Evolutionary conservation across 495 filamentous ascomycete species (phyloP), one percentile per base, ranked within the genome.

Genomic region (Xylaria intraflava): DNA sequence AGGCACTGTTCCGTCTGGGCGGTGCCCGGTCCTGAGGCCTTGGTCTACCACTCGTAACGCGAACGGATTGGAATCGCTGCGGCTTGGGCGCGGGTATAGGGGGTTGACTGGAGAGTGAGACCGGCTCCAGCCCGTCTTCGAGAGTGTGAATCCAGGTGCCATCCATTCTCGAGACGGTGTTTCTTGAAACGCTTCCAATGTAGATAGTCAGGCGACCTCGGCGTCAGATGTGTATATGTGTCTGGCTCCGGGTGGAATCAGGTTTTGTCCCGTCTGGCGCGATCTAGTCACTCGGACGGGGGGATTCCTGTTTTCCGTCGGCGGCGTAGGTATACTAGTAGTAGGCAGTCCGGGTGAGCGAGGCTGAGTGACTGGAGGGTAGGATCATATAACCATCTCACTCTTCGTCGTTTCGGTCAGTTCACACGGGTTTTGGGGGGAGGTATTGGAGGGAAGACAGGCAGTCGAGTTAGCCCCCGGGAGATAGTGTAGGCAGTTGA

Each of bases 1-100:
- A 33, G 31, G 42, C 42, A 23, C 38, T 53, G 33, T 53, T 38
- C 12, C 40, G 40, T 17, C 17, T 39, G 5, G 42, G 31, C 24
- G 51, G 6, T n/a, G 31, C 33, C 12, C 27, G 42, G 6, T 53
- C 51, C 40, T 46, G 51, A 9, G 29, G 31, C 29, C 30, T 53
- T 17, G 51, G 33, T 19, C n/a, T 44, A 24, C 41, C 40, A 46
- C 51, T 46, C 6, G 51, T 22, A 12, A 53, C 31, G 24, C 51
- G 51, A 17, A 44, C 51, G 20, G 51, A 53, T 31, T 53, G 51
- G 42, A 53, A 53, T 40, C 51, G 46, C 51, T 46, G 51, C 12
- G 51, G 51, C 30, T 53, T 53, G 17, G 51, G 51, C 30, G 51
- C 51, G 22, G 51, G 51, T 6, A 17, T 24, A 5, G 51, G 51